Percentiles rank a stretch among this genome's conserved stretches.
phyloP scores from a whole-genome alignment of 805 yeast species.

The Dipodascus geniculatus region DNA sequence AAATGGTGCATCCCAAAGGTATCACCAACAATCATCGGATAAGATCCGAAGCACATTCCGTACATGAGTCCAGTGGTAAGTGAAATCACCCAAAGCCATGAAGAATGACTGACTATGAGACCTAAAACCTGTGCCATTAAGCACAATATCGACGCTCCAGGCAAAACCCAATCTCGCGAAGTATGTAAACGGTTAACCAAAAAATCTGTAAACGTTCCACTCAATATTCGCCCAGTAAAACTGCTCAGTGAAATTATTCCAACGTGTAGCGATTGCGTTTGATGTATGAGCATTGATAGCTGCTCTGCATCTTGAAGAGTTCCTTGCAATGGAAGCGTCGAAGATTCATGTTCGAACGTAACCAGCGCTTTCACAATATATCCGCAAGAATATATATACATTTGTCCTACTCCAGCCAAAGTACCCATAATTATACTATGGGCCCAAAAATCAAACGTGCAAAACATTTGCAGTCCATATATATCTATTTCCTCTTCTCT shows the following conservation, averaged over 20 bases:
- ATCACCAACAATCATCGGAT: slow-evolving; percentile 62
- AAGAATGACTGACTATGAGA: slow-evolving; percentile 21
- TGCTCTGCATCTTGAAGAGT: background rate
- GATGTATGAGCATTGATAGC: slow-evolving; percentile 28
- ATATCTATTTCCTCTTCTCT: slow-evolving; percentile 6
- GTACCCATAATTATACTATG: slow-evolving; percentile 34
- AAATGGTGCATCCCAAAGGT: slow-evolving; percentile 55
- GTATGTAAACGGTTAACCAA: slow-evolving; percentile 35
- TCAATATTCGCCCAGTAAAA: slow-evolving; percentile 49
- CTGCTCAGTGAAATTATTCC: slow-evolving; percentile 55
- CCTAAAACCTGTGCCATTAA: slow-evolving; percentile 41
- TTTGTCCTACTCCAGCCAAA: slow-evolving; percentile 54
- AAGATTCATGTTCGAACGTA: slow-evolving; percentile 4
- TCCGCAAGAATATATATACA: slow-evolving; percentile 64
- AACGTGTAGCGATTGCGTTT: slow-evolving; percentile 59
- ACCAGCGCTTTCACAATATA: slow-evolving; percentile 48
- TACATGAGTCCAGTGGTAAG: slow-evolving; percentile 54
- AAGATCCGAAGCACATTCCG: slow-evolving; percentile 59
- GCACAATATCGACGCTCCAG: slow-evolving; percentile 39
- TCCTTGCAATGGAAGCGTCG: background rate
- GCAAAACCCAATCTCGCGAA: slow-evolving; percentile 45
- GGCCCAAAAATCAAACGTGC: slow-evolving; percentile 13
- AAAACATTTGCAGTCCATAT: slow-evolving; percentile 11
- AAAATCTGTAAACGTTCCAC: slow-evolving; percentile 55
- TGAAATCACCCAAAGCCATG: slow-evolving; percentile 38